Conservation (phyloP, 495 filamentous ascomycete species). For the Opeltia flavorubescens region DNA sequence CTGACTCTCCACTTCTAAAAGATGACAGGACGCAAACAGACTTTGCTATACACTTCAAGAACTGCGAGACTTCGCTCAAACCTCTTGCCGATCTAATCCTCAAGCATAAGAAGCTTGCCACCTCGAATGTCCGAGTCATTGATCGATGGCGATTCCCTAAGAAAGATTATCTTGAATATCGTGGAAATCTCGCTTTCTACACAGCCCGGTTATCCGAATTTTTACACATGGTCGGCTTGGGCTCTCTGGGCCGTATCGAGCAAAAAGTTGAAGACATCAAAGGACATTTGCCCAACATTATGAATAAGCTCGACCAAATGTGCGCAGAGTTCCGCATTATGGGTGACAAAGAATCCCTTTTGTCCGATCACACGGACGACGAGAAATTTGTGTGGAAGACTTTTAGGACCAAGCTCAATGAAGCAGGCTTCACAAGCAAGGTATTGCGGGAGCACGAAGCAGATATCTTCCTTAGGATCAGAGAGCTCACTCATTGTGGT, state of each 20-base stretch:
- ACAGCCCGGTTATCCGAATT: neutral
- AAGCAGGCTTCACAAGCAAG: neutral
- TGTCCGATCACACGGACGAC: neutral
- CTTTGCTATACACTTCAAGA: neutral
- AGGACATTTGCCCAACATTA: neutral
- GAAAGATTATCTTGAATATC: slow-evolving; percentile 1
- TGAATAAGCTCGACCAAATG: slow-evolving; percentile 1
- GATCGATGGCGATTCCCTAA: neutral
- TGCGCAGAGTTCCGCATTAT: neutral
- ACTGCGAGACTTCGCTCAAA: neutral
- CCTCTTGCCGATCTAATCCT: neutral
- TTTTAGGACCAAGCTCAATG: neutral
- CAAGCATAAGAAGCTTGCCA: neutral
- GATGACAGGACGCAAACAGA: neutral
- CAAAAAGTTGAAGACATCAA: slow-evolving; percentile 1
- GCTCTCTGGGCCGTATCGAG: neutral
- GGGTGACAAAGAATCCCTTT: neutral
- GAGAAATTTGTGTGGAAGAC: neutral
- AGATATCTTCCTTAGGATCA: neutral
- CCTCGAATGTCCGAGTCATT: neutral
- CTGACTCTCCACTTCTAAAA: neutral
- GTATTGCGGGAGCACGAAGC: neutral
- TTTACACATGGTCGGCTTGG: neutral
- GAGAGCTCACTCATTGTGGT: neutral
- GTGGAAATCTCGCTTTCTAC: slow-evolving; percentile 1